Conservation (phyloP, 2,329 filamentous ascomycete genomes). For the Fusarium vanettenii region DNA sequence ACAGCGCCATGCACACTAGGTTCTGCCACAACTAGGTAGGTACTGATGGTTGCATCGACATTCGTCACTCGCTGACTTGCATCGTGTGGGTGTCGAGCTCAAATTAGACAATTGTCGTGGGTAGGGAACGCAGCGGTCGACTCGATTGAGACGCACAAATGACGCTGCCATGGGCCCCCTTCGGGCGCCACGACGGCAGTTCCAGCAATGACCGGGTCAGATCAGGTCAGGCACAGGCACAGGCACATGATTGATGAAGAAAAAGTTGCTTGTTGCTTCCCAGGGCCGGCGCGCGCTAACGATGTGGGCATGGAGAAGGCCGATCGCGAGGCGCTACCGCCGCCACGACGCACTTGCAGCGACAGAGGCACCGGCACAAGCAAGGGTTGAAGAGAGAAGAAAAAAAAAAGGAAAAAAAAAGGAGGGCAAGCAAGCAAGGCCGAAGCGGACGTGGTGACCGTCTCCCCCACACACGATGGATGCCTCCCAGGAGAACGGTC, state of each 20-base stretch:
- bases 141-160: constrained; percentile 28
- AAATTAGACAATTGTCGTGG: constrained; percentile 5
- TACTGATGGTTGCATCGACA: constrained; percentile 2
- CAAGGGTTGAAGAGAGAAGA: constrained; percentile 14
- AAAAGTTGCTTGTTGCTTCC: constrained; percentile 17
- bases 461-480: background rate
- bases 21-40: constrained; percentile 2
- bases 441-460: background rate
- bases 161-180: constrained; percentile 20
- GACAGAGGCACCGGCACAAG: background rate
- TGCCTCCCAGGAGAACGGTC: constrained; percentile 21
- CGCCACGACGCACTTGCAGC: constrained; percentile 15
- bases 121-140: constrained; percentile 26
- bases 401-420: background rate
- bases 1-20: constrained; percentile 11
- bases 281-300: constrained; percentile 15
- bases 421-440: background rate
- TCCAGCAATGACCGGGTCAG: constrained; percentile 3
- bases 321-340: constrained; percentile 20
- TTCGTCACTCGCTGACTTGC: constrained; percentile 21
- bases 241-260: constrained; percentile 21
- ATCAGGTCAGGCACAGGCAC: background rate
- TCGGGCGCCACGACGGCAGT: constrained; percentile 6
- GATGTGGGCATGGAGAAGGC: constrained; percentile 19
- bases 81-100: constrained; percentile 16